Percentiles rank a stretch among this genome's conserved stretches.
phyloP scores from a whole-genome alignment of 1,139 yeast species.

The Petasospora rhodanensis region DNA sequence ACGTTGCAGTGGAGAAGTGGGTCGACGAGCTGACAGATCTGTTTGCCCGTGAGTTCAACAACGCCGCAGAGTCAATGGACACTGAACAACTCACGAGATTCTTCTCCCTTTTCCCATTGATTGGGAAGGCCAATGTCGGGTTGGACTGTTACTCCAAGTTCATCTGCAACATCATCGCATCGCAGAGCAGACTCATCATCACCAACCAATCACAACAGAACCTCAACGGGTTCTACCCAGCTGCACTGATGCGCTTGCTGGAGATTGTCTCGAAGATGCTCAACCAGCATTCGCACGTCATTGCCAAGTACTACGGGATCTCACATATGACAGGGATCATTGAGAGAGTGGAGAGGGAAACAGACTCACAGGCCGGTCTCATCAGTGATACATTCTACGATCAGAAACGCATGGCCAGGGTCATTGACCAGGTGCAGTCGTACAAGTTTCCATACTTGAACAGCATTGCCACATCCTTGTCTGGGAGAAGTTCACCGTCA shows the following conservation, averaged over 20 bases:
- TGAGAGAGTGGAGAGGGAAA: conserved; percentile 73
- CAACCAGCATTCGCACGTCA: conserved; percentile 79
- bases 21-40: conserved; percentile 50
- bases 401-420: conserved; percentile 53
- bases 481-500: conserved; percentile 13
- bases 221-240: conserved; percentile 49
- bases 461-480: conserved; percentile 2
- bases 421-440: conserved; percentile 50
- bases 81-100: conserved; percentile 69
- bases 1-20: conserved; percentile 52
- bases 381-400: conserved; percentile 86
- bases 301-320: conserved; percentile 65
- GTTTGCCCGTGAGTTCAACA: conserved; percentile 59
- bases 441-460: conserved; percentile 52
- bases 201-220: conserved; percentile 33
- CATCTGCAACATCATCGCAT: conserved; percentile 79
- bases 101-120: conserved; percentile 84
- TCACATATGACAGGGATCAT: conserved; percentile 64
- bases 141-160: conserved; percentile 77
- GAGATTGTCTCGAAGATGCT: conserved; percentile 84
- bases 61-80: conserved; percentile 63
- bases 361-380: conserved; percentile 86
- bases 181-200: conserved; percentile 64
- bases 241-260: conserved; percentile 69
- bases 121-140: conserved; percentile 70